Percentiles rank a stretch among this genome's conserved stretches.
phyloP scores from a whole-genome alignment of 139 green algal genomes.

The Picochlorum sp. region DNA sequence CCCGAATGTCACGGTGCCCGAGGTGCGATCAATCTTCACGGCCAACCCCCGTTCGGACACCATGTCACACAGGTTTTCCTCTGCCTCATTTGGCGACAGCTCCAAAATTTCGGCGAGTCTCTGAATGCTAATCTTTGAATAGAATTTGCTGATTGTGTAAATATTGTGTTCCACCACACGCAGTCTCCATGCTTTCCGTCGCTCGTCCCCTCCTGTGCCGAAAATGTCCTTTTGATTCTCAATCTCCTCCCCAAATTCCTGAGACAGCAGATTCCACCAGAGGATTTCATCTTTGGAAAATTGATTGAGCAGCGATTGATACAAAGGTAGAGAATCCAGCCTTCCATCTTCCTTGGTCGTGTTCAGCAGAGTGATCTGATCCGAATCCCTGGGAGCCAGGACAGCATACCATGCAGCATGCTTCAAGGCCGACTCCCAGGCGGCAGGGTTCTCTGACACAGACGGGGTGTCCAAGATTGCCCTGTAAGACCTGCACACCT shows the following conservation, averaged over 20 bases:
- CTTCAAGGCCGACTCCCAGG: conserved; percentile 42
- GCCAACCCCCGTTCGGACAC: conserved; percentile 70
- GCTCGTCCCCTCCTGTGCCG: conserved; percentile 23
- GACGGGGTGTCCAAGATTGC: conserved; percentile 51
- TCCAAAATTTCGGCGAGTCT: conserved; percentile 82
- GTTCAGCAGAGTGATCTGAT: conserved; percentile 79
- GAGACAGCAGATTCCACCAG: conserved; percentile 63
- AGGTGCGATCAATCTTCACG: conserved; percentile 88
- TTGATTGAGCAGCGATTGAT: conserved; percentile 75
- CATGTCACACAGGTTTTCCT: conserved; percentile 85
- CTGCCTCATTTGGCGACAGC: conserved; percentile 64
- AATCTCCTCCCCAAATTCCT: conserved; percentile 60
- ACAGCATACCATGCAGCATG: conserved; percentile 83
- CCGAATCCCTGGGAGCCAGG: conserved; percentile 67
- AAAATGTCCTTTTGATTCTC: conserved; percentile 46
- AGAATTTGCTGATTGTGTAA: conserved; percentile 80
- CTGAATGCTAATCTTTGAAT: conserved; percentile 59
- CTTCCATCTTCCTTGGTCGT: conserved; percentile 61
- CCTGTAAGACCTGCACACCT: conserved; percentile 78
- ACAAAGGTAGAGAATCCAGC: conserved; percentile 68
- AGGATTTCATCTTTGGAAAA: conserved; percentile 83
- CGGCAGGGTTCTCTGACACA: conserved; percentile 37
- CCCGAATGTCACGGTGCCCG: conserved; percentile 75
- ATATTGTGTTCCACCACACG: conserved; percentile 93
- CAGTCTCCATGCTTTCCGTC: conserved; percentile 36